These are phyloP conservation scores for Aspergillus pseudoviridinutans DNA, from an alignment of 2,329 filamentous ascomycete genomes.

Conservation along the genomic window DNA sequence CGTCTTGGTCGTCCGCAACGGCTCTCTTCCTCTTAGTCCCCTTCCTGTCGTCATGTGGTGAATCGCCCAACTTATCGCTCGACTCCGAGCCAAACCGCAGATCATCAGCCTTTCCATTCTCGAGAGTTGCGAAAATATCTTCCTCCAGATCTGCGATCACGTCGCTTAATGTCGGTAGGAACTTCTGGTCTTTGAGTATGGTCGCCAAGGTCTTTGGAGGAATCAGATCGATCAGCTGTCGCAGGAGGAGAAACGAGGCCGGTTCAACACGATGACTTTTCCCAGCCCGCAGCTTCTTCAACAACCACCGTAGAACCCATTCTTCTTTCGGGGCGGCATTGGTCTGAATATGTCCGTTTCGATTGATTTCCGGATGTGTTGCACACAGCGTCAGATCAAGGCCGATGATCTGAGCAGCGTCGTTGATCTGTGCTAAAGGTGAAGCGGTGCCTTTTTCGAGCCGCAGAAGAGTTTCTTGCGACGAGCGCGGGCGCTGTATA, in stretches of 20 bases:
- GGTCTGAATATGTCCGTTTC: conserved; percentile 16
- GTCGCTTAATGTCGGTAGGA: conserved; percentile 62
- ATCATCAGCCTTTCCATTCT: conserved; percentile 18
- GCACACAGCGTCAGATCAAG: conserved; percentile 33
- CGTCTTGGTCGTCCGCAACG: conserved; percentile 20
- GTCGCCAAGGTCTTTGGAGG: conserved; percentile 66
- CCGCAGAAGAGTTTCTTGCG: conserved; percentile 42
- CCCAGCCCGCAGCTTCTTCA: conserved; percentile 54
- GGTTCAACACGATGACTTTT: conserved; percentile 41
- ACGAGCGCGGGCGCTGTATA: conserved; percentile 34
- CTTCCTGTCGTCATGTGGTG: conserved; percentile 22
- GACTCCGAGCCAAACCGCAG: conserved; percentile 33
- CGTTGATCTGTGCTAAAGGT: conserved; percentile 37
- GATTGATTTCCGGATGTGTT: conserved; percentile 27
- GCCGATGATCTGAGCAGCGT: conserved; percentile 43
- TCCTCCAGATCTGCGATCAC: conserved; percentile 56
- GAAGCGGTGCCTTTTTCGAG: conserved; percentile 42
- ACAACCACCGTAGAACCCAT: conserved; percentile 64
- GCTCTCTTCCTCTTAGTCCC: conserved; percentile 39
- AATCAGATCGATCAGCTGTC: conserved; percentile 65
- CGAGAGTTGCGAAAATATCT: conserved; percentile 24
- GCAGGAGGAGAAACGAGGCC: conserved; percentile 52
- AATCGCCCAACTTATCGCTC: conserved; percentile 29
- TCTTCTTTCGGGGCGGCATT: conserved; percentile 51
- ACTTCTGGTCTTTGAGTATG: conserved; percentile 66